phyloP scores from a whole-genome alignment of 2,329 filamentous ascomycete species.

The Penicillium digitatum region DNA sequence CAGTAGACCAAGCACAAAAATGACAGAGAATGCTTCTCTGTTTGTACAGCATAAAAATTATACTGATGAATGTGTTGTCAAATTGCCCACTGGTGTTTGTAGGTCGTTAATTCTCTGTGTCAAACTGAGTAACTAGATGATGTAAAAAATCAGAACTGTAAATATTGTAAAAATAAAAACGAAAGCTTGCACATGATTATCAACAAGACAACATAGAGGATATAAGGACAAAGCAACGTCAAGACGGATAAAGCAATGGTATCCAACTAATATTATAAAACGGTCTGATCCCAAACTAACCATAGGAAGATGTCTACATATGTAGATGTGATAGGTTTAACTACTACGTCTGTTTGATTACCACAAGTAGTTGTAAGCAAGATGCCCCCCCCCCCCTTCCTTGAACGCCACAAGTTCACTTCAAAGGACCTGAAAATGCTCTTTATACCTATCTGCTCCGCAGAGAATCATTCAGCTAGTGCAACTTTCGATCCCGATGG shows the following conservation, averaged over 20 bases:
- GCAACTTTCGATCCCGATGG: background rate
- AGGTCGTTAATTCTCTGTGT: too few species aligned
- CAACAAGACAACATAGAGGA: too few species aligned
- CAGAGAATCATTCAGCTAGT: background rate
- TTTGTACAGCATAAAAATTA: too few species aligned
- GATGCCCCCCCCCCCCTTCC: too few species aligned
- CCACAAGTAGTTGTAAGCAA: background rate
- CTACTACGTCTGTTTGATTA: background rate
- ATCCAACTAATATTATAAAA: too few species aligned
- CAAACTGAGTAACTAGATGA: background rate
- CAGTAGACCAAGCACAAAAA: background rate
- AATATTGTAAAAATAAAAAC: too few species aligned
- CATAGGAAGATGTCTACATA: background rate
- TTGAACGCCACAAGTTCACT: too few species aligned
- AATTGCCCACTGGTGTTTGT: background rate
- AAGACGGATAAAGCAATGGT: background rate
- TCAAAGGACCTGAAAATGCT: background rate
- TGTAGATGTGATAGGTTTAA: background rate
- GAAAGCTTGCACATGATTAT: too few species aligned
- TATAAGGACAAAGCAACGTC: background rate
- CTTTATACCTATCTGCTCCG: background rate
- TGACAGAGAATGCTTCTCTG: rapidly evolving
- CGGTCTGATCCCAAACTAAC: background rate
- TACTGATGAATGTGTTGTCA: too few species aligned
- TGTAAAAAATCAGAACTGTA: background rate